Conservation (phyloP, 106 monocot genomes). For the Hemerocallis citrina region DNA sequence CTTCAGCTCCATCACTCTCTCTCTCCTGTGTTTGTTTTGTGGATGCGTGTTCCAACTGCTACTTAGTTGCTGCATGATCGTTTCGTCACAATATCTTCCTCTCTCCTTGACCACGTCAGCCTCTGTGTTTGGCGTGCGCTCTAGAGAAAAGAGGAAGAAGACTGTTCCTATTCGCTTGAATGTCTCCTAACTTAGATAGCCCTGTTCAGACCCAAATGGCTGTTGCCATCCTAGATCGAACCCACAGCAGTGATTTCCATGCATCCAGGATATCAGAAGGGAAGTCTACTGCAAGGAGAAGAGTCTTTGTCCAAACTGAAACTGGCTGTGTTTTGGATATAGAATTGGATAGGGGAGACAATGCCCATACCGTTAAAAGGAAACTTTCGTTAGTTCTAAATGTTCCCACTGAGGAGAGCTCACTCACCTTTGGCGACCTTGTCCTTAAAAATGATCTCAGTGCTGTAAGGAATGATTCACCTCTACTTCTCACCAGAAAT, state of each 20-base stretch:
- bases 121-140: constrained; percentile 32
- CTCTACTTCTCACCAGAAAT: constrained; percentile 69
- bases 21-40: neutral
- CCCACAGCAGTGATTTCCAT: constrained; percentile 24
- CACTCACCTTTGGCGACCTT: constrained; percentile 69
- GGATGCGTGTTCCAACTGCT: neutral
- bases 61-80: constrained; percentile 26
- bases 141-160: constrained; percentile 44
- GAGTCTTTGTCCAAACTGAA: constrained; percentile 83
- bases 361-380: constrained; percentile 71
- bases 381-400: constrained; percentile 63
- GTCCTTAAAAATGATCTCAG: constrained; percentile 75
- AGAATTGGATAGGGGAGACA: constrained; percentile 69
- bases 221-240: constrained; percentile 33
- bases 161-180: constrained; percentile 11
- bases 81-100: constrained; percentile 10
- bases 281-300: constrained; percentile 33
- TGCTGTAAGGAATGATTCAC: constrained; percentile 62
- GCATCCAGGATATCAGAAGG: constrained; percentile 28
- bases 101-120: constrained; percentile 20
- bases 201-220: constrained; percentile 90
- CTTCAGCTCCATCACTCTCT: neutral
- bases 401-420: constrained; percentile 70
- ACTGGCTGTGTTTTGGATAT: constrained; percentile 56
- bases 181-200: constrained; percentile 56